Evolutionary conservation across 371 early-diverging fungal genomes (phyloP).

Genomic region (Coemansia sp.): DNA sequence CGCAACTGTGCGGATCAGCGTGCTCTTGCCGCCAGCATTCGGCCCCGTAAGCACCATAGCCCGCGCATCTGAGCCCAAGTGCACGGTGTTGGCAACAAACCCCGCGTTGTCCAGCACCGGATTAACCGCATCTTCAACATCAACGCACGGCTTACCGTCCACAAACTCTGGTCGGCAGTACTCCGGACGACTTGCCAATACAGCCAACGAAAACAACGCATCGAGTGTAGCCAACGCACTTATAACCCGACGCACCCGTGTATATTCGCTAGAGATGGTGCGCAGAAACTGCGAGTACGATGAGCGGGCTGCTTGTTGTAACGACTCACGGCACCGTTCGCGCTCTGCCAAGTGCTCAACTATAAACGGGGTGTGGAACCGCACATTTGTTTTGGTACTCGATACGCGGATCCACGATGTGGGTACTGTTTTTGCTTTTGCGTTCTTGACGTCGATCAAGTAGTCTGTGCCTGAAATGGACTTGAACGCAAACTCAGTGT

Average conservation of each 20-base stretch:
- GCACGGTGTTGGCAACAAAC: slow-evolving; percentile 73
- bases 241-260: slow-evolving; percentile 62
- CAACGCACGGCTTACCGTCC: slow-evolving; percentile 47
- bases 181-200: slow-evolving; percentile 62
- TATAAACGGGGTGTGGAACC: slow-evolving; percentile 78
- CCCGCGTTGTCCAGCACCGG: slow-evolving; percentile 59
- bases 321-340: slow-evolving; percentile 69
- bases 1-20: slow-evolving; percentile 75
- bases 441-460: slow-evolving; percentile 65
- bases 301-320: slow-evolving; percentile 58
- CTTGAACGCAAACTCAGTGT: slow-evolving; percentile 55
- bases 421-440: slow-evolving; percentile 60
- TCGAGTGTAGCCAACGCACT: slow-evolving; percentile 67
- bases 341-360: slow-evolving; percentile 64
- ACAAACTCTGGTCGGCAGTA: slow-evolving; percentile 67
- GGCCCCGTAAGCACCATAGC: slow-evolving; percentile 74
- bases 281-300: slow-evolving; percentile 61
- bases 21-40: slow-evolving; percentile 88
- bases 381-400: slow-evolving; percentile 73
- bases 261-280: slow-evolving; percentile 57
- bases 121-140: slow-evolving; percentile 60
- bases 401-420: slow-evolving; percentile 74
- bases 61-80: slow-evolving; percentile 48
- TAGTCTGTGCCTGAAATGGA: slow-evolving; percentile 49
- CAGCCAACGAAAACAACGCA: slow-evolving; percentile 71